Conservation (phyloP, 148 eudicot genomes). For the Camellia japonica region DNA sequence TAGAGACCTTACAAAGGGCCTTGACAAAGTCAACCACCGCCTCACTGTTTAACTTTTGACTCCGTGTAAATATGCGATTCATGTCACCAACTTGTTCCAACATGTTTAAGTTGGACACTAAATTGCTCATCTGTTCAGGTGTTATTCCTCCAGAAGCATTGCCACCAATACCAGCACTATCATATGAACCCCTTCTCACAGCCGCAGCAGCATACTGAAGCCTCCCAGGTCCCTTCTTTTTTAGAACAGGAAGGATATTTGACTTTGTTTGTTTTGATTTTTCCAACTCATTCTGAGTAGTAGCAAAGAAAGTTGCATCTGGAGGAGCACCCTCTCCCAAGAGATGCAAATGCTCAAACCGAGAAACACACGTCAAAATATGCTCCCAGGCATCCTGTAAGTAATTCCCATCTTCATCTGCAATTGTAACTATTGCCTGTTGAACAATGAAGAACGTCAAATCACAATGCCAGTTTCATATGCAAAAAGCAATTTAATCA, state of each 20-base stretch:
- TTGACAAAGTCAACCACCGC: constrained; percentile 94
- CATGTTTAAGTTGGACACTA: constrained; percentile 83
- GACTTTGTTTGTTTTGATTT: constrained; percentile 67
- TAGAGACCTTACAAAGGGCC: constrained; percentile 94
- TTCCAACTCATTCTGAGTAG: constrained; percentile 69
- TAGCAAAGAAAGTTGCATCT: constrained; percentile 91
- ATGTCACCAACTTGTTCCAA: constrained; percentile 96
- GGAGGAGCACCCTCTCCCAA: constrained; percentile 98
- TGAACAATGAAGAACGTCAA: constrained; percentile 14
- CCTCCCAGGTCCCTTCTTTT: constrained; percentile 83
- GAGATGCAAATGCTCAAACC: constrained; percentile 97
- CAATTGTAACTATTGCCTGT: constrained; percentile 88
- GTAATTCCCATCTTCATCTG: constrained; percentile 96
- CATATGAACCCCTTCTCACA: constrained; percentile 87
- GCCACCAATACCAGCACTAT: constrained; percentile 94
- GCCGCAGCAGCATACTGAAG: constrained; percentile 74
- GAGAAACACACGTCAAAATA: constrained; percentile 88
- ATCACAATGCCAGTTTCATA: constrained; percentile 1
- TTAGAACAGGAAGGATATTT: constrained; percentile 76
- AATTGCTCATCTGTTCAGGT: constrained; percentile 81
- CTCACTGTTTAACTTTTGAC: constrained; percentile 91
- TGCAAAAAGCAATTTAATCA: constrained; percentile 6
- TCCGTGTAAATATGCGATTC: constrained; percentile 82
- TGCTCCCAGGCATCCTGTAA: constrained; percentile 98
- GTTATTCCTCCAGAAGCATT: constrained; percentile 67